phyloP scores from a whole-genome alignment of 768 basidiomycete species.

The Suillus tomentosus region DNA sequence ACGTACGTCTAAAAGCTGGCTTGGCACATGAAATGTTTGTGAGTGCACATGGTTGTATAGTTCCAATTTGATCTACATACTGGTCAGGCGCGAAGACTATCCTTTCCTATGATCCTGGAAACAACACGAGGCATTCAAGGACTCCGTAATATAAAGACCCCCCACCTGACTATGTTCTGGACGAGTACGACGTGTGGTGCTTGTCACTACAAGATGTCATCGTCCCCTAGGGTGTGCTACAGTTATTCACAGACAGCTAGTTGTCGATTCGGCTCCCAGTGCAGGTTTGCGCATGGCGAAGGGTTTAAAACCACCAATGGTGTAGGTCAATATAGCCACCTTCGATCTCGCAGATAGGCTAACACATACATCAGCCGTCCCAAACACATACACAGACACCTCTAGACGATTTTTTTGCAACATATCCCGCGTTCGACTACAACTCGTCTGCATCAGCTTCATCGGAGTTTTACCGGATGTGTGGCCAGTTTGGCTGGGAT shows the following conservation, averaged over 20 bases:
- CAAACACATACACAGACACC: constrained; percentile 9
- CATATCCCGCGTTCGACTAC: constrained; percentile 24
- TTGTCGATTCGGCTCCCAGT: constrained; percentile 5
- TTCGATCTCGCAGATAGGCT: not conserved
- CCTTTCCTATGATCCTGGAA: not conserved
- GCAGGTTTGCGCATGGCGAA: constrained; percentile 4
- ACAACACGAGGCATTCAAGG: not conserved
- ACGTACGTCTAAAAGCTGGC: not conserved
- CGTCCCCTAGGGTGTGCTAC: not conserved
- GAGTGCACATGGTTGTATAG: not conserved
- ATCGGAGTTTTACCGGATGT: constrained; percentile 24
- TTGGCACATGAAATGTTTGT: not conserved
- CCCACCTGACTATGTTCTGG: not conserved
- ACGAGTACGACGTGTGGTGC: not conserved
- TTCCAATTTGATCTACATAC: not conserved
- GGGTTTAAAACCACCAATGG: not conserved
- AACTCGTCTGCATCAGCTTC: constrained; percentile 16
- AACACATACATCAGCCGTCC: not conserved
- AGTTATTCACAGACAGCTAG: not conserved
- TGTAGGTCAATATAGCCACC: not conserved
- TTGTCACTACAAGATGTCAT: not conserved
- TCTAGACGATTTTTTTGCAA: constrained; percentile 29
- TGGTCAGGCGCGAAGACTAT: not conserved
- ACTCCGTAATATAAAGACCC: not conserved
- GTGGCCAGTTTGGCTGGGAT: constrained; percentile 10